Conservation (phyloP, 805 yeast genomes). For the Ogataea henricii region DNA sequence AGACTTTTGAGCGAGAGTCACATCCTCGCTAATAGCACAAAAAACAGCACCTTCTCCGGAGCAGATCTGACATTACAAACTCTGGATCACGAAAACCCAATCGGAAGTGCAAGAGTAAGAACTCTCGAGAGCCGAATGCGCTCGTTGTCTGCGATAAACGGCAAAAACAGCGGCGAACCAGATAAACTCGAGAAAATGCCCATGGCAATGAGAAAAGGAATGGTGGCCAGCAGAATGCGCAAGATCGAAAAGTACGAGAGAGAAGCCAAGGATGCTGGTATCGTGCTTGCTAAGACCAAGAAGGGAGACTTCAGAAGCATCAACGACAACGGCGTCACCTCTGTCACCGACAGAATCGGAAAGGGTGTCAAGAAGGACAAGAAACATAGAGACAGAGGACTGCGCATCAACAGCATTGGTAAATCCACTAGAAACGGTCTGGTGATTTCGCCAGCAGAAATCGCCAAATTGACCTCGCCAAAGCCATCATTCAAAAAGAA, state of each 20-base stretch:
- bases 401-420: slow-evolving; percentile 76
- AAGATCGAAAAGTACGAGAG: slow-evolving; percentile 61
- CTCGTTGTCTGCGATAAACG: slow-evolving; percentile 48
- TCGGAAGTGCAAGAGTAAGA: slow-evolving; percentile 69
- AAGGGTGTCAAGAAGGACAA: slow-evolving; percentile 41
- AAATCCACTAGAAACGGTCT: slow-evolving; percentile 78
- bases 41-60: slow-evolving; percentile 50
- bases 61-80: slow-evolving; percentile 68
- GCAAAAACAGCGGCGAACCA: slow-evolving; percentile 33
- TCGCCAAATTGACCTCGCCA: slow-evolving; percentile 45
- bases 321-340: slow-evolving; percentile 55
- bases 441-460: slow-evolving; percentile 65
- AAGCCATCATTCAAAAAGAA: slow-evolving; percentile 20
- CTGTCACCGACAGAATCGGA: slow-evolving; percentile 54
- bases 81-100: slow-evolving; percentile 58
- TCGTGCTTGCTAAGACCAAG: slow-evolving; percentile 70
- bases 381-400: slow-evolving; percentile 68
- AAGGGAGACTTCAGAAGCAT: slow-evolving; percentile 66
- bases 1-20: slow-evolving; percentile 73
- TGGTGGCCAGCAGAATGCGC: slow-evolving; percentile 57
- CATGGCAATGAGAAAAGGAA: slow-evolving; percentile 84
- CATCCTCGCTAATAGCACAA: slow-evolving; percentile 45
- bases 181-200: slow-evolving; percentile 74
- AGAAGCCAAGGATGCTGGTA: slow-evolving; percentile 89
- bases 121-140: slow-evolving; percentile 62